Conservation (phyloP, 306 rosid genomes). For the Gastrolobium villosum region DNA sequence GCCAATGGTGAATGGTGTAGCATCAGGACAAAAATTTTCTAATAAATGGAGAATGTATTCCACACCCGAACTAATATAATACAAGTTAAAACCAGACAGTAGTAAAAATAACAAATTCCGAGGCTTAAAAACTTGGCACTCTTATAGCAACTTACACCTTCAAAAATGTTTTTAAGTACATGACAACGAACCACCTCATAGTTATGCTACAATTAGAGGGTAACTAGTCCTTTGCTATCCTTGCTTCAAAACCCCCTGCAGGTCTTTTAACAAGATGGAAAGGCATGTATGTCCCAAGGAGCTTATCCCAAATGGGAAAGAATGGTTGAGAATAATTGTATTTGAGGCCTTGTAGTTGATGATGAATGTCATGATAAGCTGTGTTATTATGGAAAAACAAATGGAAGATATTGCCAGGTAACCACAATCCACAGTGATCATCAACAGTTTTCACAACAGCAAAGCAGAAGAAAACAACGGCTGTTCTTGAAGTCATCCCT, state of each 20-base stretch:
- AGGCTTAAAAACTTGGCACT: conserved; percentile 20
- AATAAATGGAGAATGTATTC: background rate
- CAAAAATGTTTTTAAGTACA: conserved; percentile 48
- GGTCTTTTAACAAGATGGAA: conserved; percentile 72
- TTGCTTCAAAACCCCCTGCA: conserved; percentile 83
- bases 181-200: conserved; percentile 37
- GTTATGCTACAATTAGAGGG: conserved; percentile 58
- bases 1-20: conserved; percentile 3
- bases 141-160: conserved; percentile 38
- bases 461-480: conserved; percentile 82
- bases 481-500: conserved; percentile 87
- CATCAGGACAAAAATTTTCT: conserved; percentile 31
- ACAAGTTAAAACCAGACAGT: conserved; percentile 32
- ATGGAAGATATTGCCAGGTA: conserved; percentile 86
- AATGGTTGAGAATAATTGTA: conserved; percentile 93
- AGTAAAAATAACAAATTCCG: conserved; percentile 27
- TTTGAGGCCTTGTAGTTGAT: conserved; percentile 87
- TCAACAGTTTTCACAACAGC: conserved; percentile 86
- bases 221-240: conserved; percentile 59
- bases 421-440: conserved; percentile 92
- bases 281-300: conserved; percentile 89
- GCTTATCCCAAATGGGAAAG: conserved; percentile 87
- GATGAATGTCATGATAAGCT: conserved; percentile 95
- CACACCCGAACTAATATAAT: conserved; percentile 6
- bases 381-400: conserved; percentile 81